These are phyloP conservation scores for Lactuca sativa DNA, from an alignment of 129 eudicot genomes.

Conservation along the genomic window DNA sequence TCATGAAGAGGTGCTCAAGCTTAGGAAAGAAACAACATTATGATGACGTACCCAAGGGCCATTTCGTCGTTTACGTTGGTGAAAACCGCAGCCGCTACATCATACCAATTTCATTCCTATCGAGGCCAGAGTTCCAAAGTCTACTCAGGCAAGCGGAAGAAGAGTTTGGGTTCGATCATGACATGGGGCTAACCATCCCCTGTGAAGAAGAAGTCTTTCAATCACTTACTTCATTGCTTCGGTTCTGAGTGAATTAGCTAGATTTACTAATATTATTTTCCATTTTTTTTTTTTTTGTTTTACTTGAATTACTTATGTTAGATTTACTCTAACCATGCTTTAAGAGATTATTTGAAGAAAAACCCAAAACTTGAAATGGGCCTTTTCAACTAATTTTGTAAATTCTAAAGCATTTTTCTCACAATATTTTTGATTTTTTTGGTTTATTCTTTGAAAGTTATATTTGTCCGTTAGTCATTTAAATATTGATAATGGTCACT, in stretches of 20 bases:
- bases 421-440: conserved; percentile 8
- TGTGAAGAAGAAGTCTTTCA: conserved; percentile 68
- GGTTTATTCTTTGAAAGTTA: too few relatives aligned
- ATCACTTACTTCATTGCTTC: conserved; percentile 53
- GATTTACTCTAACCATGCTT: conserved; percentile 28
- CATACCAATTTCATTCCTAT: conserved; percentile 64
- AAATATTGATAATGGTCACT: neutral
- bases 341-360: conserved; percentile 15
- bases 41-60: conserved; percentile 86
- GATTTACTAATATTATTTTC: neutral
- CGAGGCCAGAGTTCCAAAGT: conserved; percentile 56
- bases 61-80: conserved; percentile 81
- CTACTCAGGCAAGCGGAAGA: conserved; percentile 78
- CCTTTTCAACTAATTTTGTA: conserved; percentile 24
- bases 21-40: conserved; percentile 66
- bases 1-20: conserved; percentile 76
- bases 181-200: conserved; percentile 83
- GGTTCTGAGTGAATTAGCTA: conserved; percentile 23
- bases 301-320: neutral
- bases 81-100: conserved; percentile 66
- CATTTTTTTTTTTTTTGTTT: neutral
- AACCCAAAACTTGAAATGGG: conserved; percentile 29
- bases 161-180: conserved; percentile 84
- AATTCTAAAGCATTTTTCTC: conserved; percentile 13
- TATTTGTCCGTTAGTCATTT: neutral